These are phyloP conservation scores for Cupressus sempervirens DNA, from an alignment of 75 land plant species.

Conservation along the genomic window DNA sequence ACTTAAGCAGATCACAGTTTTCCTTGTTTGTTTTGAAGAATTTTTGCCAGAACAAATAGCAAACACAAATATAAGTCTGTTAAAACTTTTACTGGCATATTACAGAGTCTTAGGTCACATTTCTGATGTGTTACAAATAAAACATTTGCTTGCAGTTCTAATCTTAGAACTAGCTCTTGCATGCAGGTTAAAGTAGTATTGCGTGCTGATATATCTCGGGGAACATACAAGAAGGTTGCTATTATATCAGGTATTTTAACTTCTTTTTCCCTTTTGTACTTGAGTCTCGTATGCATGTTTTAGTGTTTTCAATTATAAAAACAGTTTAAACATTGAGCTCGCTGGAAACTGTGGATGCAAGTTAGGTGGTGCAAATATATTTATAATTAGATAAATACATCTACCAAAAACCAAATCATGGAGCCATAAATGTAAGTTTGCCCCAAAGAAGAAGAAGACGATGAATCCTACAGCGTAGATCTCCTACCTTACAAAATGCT, in stretches of 20 bases:
- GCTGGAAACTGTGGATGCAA: not conserved
- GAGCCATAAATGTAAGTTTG: too few species aligned
- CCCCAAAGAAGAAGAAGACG: too few species aligned
- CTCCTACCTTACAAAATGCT: too few species aligned
- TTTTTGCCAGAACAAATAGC: not conserved
- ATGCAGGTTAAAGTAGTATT: constrained; percentile 91
- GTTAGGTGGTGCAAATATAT: not conserved
- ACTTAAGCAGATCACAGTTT: not conserved
- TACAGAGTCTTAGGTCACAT: not conserved
- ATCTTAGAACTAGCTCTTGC: not conserved
- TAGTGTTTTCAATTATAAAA: not conserved
- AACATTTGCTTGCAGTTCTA: not conserved
- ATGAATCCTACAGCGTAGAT: too few species aligned
- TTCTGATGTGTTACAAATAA: not conserved
- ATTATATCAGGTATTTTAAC: constrained; percentile 73
- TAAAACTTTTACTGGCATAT: not conserved
- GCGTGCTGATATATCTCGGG: constrained; percentile 76
- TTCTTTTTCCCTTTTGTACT: not conserved
- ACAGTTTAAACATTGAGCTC: not conserved
- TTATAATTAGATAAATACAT: not conserved
- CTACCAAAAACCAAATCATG: too few species aligned
- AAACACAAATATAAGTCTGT: not conserved
- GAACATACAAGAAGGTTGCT: constrained; percentile 81
- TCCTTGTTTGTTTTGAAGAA: not conserved
- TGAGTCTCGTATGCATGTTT: not conserved